phyloP scores from a whole-genome alignment of 176 grass and related monocot genomes.

The Lolium multiflorum region DNA sequence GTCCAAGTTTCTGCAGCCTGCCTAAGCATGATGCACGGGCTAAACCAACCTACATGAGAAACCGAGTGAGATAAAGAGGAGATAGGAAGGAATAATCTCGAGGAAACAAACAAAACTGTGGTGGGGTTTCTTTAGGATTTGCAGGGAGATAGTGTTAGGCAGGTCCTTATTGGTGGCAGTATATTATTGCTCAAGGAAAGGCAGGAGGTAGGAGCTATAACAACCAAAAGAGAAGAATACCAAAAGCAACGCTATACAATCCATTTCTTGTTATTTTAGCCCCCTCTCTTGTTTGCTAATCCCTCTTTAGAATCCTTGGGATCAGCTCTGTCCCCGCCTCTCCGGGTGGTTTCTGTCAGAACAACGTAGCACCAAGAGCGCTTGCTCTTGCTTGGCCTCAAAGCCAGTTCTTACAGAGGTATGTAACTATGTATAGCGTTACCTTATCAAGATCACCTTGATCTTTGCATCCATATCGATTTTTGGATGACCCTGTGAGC shows the following conservation, averaged over 20 bases:
- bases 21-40: constrained; percentile 31
- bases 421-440: constrained; percentile 1
- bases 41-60: constrained; percentile 49
- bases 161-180: constrained; percentile 63
- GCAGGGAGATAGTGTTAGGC: constrained; percentile 59
- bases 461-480: constrained; percentile 32
- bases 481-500: constrained; percentile 6
- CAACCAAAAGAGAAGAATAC: constrained; percentile 56
- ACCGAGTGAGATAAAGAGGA: constrained; percentile 48
- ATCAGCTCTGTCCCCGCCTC: constrained; percentile 55
- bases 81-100: constrained; percentile 57
- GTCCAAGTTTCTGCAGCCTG: background rate
- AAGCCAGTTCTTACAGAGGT: constrained; percentile 46
- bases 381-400: constrained; percentile 47
- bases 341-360: constrained; percentile 56
- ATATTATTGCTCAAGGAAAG: constrained; percentile 68
- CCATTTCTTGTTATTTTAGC: constrained; percentile 52
- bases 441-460: constrained; percentile 13
- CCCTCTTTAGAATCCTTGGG: constrained; percentile 61
- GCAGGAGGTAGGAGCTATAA: constrained; percentile 49
- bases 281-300: constrained; percentile 51
- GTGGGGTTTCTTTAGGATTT: constrained; percentile 74
- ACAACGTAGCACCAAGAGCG: constrained; percentile 35
- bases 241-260: constrained; percentile 40
- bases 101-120: constrained; percentile 64